Conservation (phyloP, 2,329 filamentous ascomycete genomes). For the Biscogniauxia marginata region DNA sequence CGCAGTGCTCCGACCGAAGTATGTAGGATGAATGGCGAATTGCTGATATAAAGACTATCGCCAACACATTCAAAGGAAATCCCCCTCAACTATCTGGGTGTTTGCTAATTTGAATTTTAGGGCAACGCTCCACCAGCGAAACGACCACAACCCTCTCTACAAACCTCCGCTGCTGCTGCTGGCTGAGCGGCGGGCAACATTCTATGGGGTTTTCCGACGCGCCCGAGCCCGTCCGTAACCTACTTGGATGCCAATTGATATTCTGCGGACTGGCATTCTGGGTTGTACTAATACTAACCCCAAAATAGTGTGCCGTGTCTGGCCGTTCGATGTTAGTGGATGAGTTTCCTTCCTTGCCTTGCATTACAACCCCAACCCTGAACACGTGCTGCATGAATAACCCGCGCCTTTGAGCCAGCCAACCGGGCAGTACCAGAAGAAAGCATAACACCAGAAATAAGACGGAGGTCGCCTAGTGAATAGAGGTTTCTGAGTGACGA, state of each 20-base stretch:
- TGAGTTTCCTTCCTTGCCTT: not conserved
- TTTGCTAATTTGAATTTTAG: conserved; percentile 27
- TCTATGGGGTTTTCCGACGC: not conserved
- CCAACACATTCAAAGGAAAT: conserved; percentile 19
- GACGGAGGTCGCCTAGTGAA: not conserved
- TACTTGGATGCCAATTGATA: not conserved
- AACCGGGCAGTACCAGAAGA: not conserved
- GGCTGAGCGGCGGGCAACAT: conserved; percentile 23
- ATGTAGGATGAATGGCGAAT: conserved; percentile 30
- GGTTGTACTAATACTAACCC: not conserved
- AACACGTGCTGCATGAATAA: not conserved
- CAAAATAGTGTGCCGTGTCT: not conserved
- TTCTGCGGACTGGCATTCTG: not conserved
- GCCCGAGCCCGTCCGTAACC: not conserved
- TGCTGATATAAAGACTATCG: conserved; percentile 20
- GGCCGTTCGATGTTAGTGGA: not conserved
- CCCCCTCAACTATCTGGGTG: conserved; percentile 9
- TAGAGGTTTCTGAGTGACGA: not conserved
- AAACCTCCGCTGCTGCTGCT: conserved; percentile 27
- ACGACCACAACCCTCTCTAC: conserved; percentile 29
- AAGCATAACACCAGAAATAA: not conserved
- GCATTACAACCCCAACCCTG: not conserved
- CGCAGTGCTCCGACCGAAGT: conserved; percentile 43
- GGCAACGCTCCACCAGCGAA: conserved; percentile 33
- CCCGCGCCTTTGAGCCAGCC: not conserved